These are phyloP conservation scores for Pythium rishiriense DNA, from an alignment of 352 stramenopile species.

Conservation along the genomic window DNA sequence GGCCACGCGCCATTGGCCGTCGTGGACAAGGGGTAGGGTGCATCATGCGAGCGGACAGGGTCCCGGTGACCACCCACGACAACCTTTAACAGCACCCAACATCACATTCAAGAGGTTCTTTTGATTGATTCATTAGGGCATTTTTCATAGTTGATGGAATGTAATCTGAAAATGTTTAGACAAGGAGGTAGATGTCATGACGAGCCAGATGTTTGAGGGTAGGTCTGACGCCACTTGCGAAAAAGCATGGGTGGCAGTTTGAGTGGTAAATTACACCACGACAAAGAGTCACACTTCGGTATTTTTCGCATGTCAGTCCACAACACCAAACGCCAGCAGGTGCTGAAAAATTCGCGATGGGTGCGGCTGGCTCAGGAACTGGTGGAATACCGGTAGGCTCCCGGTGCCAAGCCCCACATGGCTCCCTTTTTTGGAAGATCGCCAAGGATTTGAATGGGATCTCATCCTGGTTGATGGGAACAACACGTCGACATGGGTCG, in stretches of 20 bases:
- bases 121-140: not conserved
- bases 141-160: not conserved
- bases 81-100: not conserved
- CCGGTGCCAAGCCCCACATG: not conserved
- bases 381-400: not conserved
- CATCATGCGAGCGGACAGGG: not conserved
- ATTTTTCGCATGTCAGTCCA: not conserved
- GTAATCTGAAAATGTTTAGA: not conserved
- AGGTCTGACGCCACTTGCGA: slow-evolving; percentile 21
- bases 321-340: not conserved
- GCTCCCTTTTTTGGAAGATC: not conserved
- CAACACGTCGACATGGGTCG: not conserved
- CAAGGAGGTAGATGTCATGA: not conserved
- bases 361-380: not conserved
- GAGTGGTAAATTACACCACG: slow-evolving; percentile 1
- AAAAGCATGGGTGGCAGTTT: slow-evolving; percentile 3
- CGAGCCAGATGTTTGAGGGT: slow-evolving; percentile 12
- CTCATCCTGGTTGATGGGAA: not conserved
- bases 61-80: not conserved
- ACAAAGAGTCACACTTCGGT: not conserved
- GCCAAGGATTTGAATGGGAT: not conserved
- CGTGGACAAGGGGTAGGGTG: slow-evolving; percentile 1
- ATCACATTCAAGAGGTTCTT: not conserved
- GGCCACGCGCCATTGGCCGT: not conserved
- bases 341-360: not conserved